Conservation (phyloP, 306 rosid species). For the Casuarina equisetifolia region DNA sequence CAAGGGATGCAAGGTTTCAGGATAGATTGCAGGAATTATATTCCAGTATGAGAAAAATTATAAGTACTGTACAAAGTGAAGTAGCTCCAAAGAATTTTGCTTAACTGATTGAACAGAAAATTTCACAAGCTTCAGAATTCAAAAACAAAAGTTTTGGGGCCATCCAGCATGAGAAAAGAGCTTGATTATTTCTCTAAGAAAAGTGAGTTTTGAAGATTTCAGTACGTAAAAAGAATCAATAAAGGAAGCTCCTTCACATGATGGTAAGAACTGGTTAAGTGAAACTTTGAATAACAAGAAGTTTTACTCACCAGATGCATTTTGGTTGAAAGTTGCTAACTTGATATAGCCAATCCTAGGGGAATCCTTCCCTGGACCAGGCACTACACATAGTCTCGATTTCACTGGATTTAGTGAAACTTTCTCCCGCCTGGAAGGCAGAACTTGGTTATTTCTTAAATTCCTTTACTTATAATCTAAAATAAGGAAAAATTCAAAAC, state of each 20-base stretch:
- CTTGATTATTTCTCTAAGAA: neutral
- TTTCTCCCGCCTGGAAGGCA: constrained; percentile 81
- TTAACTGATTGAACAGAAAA: neutral
- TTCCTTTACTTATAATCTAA: neutral
- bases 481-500: neutral
- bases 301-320: constrained; percentile 68
- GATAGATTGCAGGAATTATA: constrained; percentile 16
- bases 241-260: neutral
- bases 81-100: constrained; percentile 10
- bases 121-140: neutral
- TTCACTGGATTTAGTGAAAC: constrained; percentile 87
- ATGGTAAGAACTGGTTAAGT: neutral
- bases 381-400: constrained; percentile 76
- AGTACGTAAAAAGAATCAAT: neutral
- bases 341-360: constrained; percentile 86
- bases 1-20: constrained; percentile 32
- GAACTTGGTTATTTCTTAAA: constrained; percentile 3
- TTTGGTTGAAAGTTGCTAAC: constrained; percentile 83
- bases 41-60: constrained; percentile 7
- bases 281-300: constrained; percentile 6
- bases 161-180: neutral
- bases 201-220: neutral
- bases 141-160: neutral
- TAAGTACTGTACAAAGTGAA: constrained; percentile 6
- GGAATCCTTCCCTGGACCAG: constrained; percentile 63